Evolutionary conservation across 176 grass and related monocot species (phyloP).

Genomic region (Bothriochloa decipiens): DNA sequence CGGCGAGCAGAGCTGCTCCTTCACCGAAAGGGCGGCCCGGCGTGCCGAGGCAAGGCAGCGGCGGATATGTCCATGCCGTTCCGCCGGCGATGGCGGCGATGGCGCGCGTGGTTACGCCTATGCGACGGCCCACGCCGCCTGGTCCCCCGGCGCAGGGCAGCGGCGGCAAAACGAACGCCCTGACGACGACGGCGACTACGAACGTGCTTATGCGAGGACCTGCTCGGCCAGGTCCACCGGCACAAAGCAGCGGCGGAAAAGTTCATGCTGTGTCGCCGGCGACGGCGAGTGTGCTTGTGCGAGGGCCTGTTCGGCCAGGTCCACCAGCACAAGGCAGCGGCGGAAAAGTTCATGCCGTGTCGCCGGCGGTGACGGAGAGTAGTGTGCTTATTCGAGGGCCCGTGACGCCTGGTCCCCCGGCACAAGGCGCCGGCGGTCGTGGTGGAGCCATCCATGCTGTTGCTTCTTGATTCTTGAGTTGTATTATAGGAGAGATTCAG

Average conservation of each 20-base stretch:
- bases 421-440: not conserved
- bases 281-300: not conserved
- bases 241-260: not conserved
- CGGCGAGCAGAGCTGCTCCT: not conserved
- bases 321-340: not conserved
- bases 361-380: not conserved
- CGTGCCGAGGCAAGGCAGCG: not conserved
- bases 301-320: not conserved
- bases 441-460: not conserved
- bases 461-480: not conserved
- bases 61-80: not conserved
- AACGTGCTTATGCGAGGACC: too few relatives aligned
- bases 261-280: accelerated
- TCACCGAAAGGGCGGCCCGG: not conserved
- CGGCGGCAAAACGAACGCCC: not conserved
- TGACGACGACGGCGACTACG: too few relatives aligned
- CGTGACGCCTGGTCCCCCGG: not conserved
- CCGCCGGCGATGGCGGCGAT: not conserved
- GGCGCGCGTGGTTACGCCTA: not conserved
- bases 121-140: too few relatives aligned
- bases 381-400: not conserved
- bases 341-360: not conserved
- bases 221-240: not conserved
- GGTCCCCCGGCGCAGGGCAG: not conserved
- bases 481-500: too few relatives aligned